These are phyloP conservation scores for Ophiostoma australiae DNA, from an alignment of 2,329 filamentous ascomycete genomes.

Conservation along the genomic window DNA sequence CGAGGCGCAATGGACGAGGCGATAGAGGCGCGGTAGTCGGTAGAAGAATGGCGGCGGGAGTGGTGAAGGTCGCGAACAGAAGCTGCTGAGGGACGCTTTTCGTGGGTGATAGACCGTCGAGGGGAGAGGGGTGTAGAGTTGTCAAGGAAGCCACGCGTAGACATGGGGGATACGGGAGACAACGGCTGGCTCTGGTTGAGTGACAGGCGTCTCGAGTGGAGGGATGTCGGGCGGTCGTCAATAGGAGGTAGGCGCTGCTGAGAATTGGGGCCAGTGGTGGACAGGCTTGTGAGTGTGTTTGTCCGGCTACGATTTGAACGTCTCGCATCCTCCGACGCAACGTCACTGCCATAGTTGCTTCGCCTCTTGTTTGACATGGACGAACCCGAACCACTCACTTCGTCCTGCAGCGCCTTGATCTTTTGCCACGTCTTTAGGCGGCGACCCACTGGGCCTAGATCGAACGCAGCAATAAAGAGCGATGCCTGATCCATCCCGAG, in stretches of 20 bases:
- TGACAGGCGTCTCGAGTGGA: conserved; percentile 47
- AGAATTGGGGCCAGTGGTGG: conserved; percentile 48
- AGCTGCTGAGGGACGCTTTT: conserved; percentile 68
- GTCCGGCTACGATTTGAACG: conserved; percentile 51
- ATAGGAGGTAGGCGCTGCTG: conserved; percentile 40
- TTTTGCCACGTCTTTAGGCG: conserved; percentile 95
- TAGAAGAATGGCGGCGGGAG: conserved; percentile 80
- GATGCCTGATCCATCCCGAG: conserved; percentile 94
- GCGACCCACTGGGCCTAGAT: conserved; percentile 83
- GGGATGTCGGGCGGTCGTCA: conserved; percentile 44
- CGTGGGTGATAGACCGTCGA: conserved; percentile 41
- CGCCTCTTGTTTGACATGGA: conserved; percentile 38
- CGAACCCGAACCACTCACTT: conserved; percentile 56
- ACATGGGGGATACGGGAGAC: conserved; percentile 36
- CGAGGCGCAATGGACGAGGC: conserved; percentile 39
- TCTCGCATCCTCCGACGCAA: conserved; percentile 50
- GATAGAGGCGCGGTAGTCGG: conserved; percentile 57
- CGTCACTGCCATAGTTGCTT: conserved; percentile 56
- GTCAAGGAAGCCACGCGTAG: conserved; percentile 29
- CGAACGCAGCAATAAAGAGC: conserved; percentile 91
- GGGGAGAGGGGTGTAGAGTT: conserved; percentile 33
- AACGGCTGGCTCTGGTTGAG: conserved; percentile 43
- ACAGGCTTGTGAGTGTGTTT: conserved; percentile 51
- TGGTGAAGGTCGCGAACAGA: conserved; percentile 79
- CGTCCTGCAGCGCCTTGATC: conserved; percentile 85